Conservation (phyloP, 2,329 filamentous ascomycete species). For the Aspergillus aculeatinus region DNA sequence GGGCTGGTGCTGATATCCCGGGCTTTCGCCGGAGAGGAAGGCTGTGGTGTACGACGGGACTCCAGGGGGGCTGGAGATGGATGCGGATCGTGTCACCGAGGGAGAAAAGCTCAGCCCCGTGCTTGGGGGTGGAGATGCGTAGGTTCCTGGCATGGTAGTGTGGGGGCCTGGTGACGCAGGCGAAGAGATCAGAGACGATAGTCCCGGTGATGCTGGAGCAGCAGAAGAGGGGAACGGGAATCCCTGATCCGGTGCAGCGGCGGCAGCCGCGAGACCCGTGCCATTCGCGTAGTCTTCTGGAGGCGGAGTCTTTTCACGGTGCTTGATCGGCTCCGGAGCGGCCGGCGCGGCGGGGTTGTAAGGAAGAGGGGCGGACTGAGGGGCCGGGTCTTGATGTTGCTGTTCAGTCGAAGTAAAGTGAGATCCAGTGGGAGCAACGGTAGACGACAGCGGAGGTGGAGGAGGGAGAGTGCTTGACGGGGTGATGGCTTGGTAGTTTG, state of each 20-base stretch:
- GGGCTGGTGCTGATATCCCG: constrained; percentile 7
- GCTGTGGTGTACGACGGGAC: constrained; percentile 31
- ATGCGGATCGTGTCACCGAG: constrained; percentile 13
- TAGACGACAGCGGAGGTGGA: constrained; percentile 25
- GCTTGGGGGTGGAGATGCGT: constrained; percentile 39
- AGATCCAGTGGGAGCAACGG: constrained; percentile 17
- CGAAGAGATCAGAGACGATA: constrained; percentile 17
- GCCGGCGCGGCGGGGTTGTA: constrained; percentile 66
- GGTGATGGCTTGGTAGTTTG: constrained; percentile 20
- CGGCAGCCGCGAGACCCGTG: constrained; percentile 46
- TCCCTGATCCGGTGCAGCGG: constrained; percentile 37
- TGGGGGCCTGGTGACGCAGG: constrained; percentile 24
- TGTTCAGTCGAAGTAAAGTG: constrained; percentile 22
- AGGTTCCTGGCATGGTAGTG: constrained; percentile 28
- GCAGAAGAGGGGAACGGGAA: constrained; percentile 31
- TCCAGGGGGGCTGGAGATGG: constrained; percentile 27
- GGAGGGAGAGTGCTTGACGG: constrained; percentile 24
- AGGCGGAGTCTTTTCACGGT: constrained; percentile 66
- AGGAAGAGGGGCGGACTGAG: constrained; percentile 52
- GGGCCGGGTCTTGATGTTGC: constrained; percentile 24
- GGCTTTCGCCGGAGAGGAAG: constrained; percentile 15
- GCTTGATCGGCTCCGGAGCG: constrained; percentile 63
- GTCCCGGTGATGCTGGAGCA: constrained; percentile 24
- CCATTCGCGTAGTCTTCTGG: constrained; percentile 55
- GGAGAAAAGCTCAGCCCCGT: constrained; percentile 32